These are phyloP conservation scores for Pseudocercospora fijiensis DNA, from an alignment of 2,329 filamentous ascomycete species.

Conservation along the genomic window DNA sequence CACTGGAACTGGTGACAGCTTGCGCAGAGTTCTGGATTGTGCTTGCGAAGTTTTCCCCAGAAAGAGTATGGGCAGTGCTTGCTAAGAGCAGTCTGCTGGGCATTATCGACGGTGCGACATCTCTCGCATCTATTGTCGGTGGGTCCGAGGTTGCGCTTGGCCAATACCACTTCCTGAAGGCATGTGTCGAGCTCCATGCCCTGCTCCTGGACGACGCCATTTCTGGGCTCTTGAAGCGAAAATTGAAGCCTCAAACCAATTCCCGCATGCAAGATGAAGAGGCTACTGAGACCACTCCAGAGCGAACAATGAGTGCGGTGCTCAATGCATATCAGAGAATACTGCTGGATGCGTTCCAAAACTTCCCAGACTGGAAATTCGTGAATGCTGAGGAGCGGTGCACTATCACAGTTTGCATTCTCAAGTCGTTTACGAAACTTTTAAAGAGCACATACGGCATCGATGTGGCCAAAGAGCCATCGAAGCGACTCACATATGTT, in stretches of 20 bases:
- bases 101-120: conserved; percentile 71
- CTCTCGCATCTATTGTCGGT: conserved; percentile 75
- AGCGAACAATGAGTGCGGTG: conserved; percentile 71
- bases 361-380: conserved; percentile 83
- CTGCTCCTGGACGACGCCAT: conserved; percentile 74
- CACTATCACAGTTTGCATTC: conserved; percentile 66
- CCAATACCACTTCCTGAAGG: conserved; percentile 73
- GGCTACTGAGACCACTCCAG: conserved; percentile 70
- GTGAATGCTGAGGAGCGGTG: conserved; percentile 65
- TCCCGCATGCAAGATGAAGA: conserved; percentile 35
- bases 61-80: conserved; percentile 86
- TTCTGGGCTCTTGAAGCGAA: conserved; percentile 65
- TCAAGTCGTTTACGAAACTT: conserved; percentile 68
- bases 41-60: conserved; percentile 69
- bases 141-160: conserved; percentile 75
- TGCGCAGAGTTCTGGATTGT: conserved; percentile 79
- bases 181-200: conserved; percentile 71
- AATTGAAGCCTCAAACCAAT: conserved; percentile 29
- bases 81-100: conserved; percentile 77
- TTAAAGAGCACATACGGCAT: conserved; percentile 72
- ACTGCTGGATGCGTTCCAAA: conserved; percentile 81
- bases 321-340: conserved; percentile 71
- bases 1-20: conserved; percentile 66
- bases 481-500: conserved; percentile 56
- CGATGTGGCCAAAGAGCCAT: conserved; percentile 57